A percentile compares a stretch with the other conserved stretches of the same genome.
Evolutionary conservation across 179 eudicot species (phyloP).

Genomic region (Silene noctiflora): DNA sequence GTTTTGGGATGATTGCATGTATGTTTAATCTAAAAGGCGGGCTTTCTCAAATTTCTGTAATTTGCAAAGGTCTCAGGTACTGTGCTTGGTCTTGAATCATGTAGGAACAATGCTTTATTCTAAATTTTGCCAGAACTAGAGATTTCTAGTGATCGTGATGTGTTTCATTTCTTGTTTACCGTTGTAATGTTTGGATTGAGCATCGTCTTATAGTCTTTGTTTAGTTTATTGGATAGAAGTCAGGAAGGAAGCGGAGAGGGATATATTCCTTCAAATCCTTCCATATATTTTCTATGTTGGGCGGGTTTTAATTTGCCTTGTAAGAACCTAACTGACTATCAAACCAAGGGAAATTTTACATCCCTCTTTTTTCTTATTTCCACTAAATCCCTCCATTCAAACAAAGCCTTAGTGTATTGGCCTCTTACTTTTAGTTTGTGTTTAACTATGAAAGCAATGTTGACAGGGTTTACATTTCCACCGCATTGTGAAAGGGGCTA

Average conservation of each 20-base stretch:
- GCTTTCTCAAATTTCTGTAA: background rate
- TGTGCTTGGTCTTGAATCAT: background rate
- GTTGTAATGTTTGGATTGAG: background rate
- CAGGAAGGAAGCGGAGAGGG: no score
- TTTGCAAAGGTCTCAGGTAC: background rate
- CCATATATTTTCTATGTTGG: no score
- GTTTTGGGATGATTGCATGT: constrained; percentile 3
- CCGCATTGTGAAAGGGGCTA: constrained; percentile 50
- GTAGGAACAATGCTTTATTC: background rate
- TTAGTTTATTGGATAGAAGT: no score
- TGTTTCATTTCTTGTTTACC: background rate
- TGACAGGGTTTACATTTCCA: constrained; percentile 61
- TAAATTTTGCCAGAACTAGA: background rate
- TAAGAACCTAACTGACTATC: no score
- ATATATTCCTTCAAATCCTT: no score
- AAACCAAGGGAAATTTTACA: no score
- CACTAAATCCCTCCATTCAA: no score
- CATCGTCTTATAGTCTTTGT: background rate
- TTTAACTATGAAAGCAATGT: constrained; percentile 7
- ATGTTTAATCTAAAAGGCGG: background rate
- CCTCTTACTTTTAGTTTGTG: no score
- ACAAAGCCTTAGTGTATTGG: no score
- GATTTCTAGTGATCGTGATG: background rate
- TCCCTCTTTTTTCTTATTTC: no score
- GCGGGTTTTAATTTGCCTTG: no score